Evolutionary conservation across 495 filamentous ascomycete species (phyloP).

Genomic region (Rostrohypoxylon terebratum): DNA sequence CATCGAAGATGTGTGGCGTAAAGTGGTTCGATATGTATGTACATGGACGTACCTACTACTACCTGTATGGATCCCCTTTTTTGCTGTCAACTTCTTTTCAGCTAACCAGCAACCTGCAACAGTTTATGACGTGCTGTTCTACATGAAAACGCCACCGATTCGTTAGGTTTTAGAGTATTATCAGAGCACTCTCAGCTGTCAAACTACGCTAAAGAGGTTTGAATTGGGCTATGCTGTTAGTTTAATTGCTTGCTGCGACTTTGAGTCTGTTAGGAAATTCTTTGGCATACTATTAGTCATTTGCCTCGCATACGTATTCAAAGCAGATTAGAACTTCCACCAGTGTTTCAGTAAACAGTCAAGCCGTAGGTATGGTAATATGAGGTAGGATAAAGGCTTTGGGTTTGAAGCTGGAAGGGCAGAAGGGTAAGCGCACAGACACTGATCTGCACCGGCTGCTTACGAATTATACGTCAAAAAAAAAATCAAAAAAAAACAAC

Average conservation of each 20-base stretch:
- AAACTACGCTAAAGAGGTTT: background rate
- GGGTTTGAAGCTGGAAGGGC: background rate
- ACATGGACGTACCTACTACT: too few species aligned
- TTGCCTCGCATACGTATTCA: background rate
- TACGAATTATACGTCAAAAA: slow-evolving; percentile 5
- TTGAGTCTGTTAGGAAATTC: background rate
- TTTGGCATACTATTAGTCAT: background rate
- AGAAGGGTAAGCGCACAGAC: slow-evolving; percentile 28
- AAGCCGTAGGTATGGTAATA: background rate
- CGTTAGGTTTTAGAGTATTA: background rate
- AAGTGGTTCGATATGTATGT: background rate
- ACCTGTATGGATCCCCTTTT: slow-evolving; percentile 6
- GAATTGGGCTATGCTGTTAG: background rate
- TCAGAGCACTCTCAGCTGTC: background rate
- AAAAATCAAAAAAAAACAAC: too few species aligned
- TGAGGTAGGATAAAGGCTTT: background rate
- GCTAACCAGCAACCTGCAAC: background rate
- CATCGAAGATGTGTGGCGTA: slow-evolving; percentile 1
- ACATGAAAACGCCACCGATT: background rate
- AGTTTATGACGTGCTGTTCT: slow-evolving; percentile 6
- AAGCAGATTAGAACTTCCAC: background rate
- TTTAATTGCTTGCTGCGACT: background rate
- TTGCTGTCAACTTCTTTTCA: background rate
- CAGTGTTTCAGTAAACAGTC: background rate
- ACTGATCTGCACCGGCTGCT: slow-evolving; percentile 20